A percentile compares a stretch with the other conserved stretches of the same genome.
Conservation (phyloP, 441 rosid species). For the Gossypium lobatum region DNA sequence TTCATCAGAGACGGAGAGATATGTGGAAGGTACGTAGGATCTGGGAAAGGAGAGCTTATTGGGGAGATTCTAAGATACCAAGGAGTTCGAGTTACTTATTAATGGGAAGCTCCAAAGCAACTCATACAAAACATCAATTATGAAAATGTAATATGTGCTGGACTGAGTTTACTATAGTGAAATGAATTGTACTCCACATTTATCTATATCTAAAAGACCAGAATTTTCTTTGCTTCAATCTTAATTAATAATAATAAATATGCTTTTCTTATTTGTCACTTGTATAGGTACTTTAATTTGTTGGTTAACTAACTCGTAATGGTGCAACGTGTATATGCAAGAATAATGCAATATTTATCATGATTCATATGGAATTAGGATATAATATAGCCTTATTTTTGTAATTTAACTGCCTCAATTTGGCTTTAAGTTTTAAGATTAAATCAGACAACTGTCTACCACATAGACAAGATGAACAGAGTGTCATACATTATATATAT, state of each 20-base stretch:
- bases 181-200: neutral
- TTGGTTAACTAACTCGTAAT: neutral
- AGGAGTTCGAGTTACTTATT: slow-evolving; percentile 81
- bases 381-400: neutral
- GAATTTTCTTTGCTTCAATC: neutral
- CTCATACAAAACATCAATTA: neutral
- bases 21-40: slow-evolving; percentile 76
- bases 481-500: no score
- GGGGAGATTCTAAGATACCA: slow-evolving; percentile 89
- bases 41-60: slow-evolving; percentile 91
- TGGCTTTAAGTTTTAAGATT: neutral
- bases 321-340: neutral
- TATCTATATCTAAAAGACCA: neutral
- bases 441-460: neutral
- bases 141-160: no score
- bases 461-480: no score
- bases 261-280: neutral
- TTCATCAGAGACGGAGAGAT: slow-evolving; percentile 73
- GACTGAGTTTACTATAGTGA: neutral
- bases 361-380: neutral
- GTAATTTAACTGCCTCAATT: neutral
- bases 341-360: neutral
- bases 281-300: neutral
- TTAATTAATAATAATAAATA: neutral
- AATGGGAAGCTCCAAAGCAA: neutral